Evolutionary conservation across 345 rosid genomes (phyloP).

Genomic region (Moringa oleifera): DNA sequence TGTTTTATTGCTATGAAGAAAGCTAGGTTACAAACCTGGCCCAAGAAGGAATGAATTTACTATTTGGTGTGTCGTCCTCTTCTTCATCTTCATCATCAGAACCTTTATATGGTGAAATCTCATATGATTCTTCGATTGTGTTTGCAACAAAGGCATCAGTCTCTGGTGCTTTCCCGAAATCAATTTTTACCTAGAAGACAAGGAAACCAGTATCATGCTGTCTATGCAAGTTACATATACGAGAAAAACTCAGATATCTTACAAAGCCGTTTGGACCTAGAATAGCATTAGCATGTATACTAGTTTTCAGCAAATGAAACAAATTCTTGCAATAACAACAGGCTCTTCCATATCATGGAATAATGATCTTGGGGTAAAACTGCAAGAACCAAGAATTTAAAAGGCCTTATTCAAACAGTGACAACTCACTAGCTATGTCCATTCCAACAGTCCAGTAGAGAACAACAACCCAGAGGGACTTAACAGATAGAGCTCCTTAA

Average conservation of each 20-base stretch:
- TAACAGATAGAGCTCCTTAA: neutral
- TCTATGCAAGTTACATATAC: neutral
- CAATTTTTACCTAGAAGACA: conserved; percentile 30
- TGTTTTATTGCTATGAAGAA: neutral
- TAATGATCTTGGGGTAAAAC: neutral
- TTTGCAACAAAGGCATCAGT: conserved; percentile 4
- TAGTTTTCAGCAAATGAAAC: neutral
- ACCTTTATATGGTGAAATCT: conserved; percentile 83
- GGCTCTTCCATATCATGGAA: neutral
- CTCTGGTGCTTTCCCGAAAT: conserved; percentile 23
- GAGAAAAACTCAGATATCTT: neutral
- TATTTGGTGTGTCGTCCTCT: conserved; percentile 42
- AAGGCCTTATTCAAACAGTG: neutral
- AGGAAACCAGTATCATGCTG: conserved; percentile 12
- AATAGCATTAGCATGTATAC: too few species aligned
- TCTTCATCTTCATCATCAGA: conserved; percentile 90
- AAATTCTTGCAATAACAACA: neutral
- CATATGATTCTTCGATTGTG: conserved; percentile 58
- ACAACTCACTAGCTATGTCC: neutral
- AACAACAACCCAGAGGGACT: neutral
- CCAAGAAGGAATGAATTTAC: conserved; percentile 80
- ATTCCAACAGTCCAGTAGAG: neutral
- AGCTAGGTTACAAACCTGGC: conserved; percentile 49
- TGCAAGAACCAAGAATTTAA: neutral
- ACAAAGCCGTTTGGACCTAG: neutral